Base-by-base conservation (phyloP, 2,329 filamentous ascomycete genomes). In the Metarhizium anisopliae region DNA sequence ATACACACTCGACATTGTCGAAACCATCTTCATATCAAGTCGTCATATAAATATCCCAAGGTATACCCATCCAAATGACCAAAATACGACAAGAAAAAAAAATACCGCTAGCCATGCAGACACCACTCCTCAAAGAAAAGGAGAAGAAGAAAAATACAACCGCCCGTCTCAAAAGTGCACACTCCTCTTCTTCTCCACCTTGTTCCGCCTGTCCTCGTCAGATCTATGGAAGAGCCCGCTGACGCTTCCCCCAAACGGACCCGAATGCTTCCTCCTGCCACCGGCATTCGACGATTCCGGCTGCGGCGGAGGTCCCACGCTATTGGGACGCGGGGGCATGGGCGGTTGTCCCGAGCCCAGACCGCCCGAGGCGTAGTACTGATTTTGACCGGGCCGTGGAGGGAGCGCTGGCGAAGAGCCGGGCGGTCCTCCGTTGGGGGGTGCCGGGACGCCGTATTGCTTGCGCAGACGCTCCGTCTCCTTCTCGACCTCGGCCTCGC, bases 391-490 rank as follows among this genome's bases (percentile, higher is more conserved):
- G n/a, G 56, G 67, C 29, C 68, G 62, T 25, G 68, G 67, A 11
- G 71, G 68, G 4, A 75, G 67, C 2, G 66, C 65, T 5, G 75
- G 64, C 16, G 66, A 64, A 2, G 68, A 62, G 40, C 55, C 59
- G 52, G 56, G 51, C 20, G 59, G 52, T 49, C 52, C 56, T n/a
- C 60, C 51, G n/a, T 59, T 50, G 60, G 72, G 67, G 63, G 80
- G 76, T 0, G 76, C 75, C 52, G 77, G 70, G 50, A 82, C 75
- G 51, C 88, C 87, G 63, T 89, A 92, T 62, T 86, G 70, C 61
- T 76, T 81, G 25, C 82, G 76, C 40, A 99, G 74, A 1, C 91
- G 80, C 67, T 94, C 90, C 0, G 94, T 97, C 72, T 99, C 93
- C 59, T 79, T 80, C 20, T 92, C 85, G 1, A 92, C 73, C 61